Evolutionary conservation across 2,329 filamentous ascomycete species (phyloP).

Genomic region (Cladosporium colombiae): DNA sequence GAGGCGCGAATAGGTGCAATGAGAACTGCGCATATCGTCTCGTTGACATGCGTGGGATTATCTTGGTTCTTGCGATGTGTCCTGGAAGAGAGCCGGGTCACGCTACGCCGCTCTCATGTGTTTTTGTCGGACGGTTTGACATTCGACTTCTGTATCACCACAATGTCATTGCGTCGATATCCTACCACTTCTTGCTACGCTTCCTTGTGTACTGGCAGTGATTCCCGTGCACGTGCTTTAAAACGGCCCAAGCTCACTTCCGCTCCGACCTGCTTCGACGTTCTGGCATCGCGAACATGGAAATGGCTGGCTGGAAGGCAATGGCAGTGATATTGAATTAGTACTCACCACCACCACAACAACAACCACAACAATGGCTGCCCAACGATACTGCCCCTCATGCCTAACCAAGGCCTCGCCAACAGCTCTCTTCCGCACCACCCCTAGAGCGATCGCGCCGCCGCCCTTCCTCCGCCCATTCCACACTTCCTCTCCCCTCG

Average conservation of each 20-base stretch:
- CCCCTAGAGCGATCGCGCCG: not conserved
- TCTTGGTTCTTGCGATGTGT: too few species aligned
- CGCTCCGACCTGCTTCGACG: constrained; percentile 2
- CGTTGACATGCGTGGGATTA: too few species aligned
- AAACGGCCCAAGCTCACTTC: not conserved
- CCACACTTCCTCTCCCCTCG: constrained; percentile 21
- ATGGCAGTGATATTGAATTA: not conserved
- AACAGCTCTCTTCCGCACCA: constrained; percentile 22
- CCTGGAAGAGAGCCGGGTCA: too few species aligned
- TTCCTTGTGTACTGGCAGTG: not conserved
- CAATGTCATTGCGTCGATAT: not conserved
- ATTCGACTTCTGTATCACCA: not conserved
- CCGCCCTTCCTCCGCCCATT: constrained; percentile 16
- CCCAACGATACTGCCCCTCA: constrained; percentile 31
- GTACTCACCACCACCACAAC: constrained; percentile 14
- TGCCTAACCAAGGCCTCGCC: constrained; percentile 29
- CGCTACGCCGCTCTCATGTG: not conserved
- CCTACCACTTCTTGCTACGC: not conserved
- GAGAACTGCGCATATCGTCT: too few species aligned
- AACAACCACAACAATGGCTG: constrained; percentile 24
- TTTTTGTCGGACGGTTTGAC: not conserved
- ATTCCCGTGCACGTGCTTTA: not conserved
- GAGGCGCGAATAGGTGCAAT: too few species aligned
- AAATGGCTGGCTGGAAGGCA: not conserved
- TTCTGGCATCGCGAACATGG: not conserved